phyloP scores from a whole-genome alignment of 2,329 filamentous ascomycete species.

The Chaetomium olivaceum region DNA sequence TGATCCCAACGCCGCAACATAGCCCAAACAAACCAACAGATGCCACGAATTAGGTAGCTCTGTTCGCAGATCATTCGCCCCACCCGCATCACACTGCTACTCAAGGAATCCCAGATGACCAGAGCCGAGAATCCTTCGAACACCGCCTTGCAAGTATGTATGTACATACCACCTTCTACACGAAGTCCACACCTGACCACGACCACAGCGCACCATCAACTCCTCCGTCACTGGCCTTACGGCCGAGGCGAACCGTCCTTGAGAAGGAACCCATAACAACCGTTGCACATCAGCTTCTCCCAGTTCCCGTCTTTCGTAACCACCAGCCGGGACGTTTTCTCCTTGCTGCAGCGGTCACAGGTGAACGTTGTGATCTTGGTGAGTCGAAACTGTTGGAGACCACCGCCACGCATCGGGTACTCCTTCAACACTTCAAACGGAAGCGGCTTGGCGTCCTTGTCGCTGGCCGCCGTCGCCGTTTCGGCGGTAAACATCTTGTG shows the following conservation, averaged over 20 bases:
- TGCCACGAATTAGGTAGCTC: not conserved
- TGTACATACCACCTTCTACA: too few species aligned
- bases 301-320: conserved; percentile 1
- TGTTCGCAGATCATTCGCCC: not conserved
- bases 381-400: not conserved
- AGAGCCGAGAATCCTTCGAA: not conserved
- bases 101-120: not conserved
- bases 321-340: not conserved
- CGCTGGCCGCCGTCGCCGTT: not conserved
- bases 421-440: not conserved
- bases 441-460: not conserved
- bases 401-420: not conserved
- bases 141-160: not conserved
- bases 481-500: not conserved
- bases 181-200: not conserved
- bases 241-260: not conserved
- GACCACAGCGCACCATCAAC: not conserved
- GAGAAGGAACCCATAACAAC: not conserved
- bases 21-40: not conserved
- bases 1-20: too few species aligned
- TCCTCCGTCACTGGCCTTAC: not conserved
- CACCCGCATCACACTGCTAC: not conserved
- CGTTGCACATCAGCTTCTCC: not conserved
- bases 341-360: not conserved
- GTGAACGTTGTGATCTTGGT: not conserved